These are phyloP conservation scores for Xerocomellus intermedius DNA, from an alignment of 768 basidiomycete species.

Conservation along the genomic window DNA sequence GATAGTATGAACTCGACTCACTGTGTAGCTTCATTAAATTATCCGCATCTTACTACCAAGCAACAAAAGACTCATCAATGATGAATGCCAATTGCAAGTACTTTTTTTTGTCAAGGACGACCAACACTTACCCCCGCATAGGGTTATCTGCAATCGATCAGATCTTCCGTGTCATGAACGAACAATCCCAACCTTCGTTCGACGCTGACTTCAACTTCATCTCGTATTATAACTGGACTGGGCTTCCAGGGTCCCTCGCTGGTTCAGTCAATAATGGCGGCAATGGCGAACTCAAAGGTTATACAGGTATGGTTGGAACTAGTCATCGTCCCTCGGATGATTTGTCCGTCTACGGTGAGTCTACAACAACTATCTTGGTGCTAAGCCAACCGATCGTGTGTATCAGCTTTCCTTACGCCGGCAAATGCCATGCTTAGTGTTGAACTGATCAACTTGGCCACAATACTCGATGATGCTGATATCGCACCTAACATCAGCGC, in stretches of 20 bases:
- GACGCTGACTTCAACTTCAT: conserved; percentile 70
- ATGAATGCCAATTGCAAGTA: conserved; percentile 65
- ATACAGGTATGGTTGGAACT: conserved; percentile 72
- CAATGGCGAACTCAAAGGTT: conserved; percentile 74
- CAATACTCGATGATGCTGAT: conserved; percentile 51
- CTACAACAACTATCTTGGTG: neutral
- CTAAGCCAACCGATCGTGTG: neutral
- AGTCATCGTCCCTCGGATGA: conserved; percentile 79
- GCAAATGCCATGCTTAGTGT: conserved; percentile 84
- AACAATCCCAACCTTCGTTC: conserved; percentile 72
- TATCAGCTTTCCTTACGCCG: conserved; percentile 69
- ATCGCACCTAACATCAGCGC: conserved; percentile 50
- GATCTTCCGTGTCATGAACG: conserved; percentile 73
- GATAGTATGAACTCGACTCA: conserved; percentile 76
- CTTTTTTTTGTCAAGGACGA: neutral
- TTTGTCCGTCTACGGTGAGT: conserved; percentile 59
- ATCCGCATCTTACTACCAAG: conserved; percentile 67
- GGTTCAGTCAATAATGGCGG: conserved; percentile 66
- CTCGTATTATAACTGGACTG: conserved; percentile 83
- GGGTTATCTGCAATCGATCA: conserved; percentile 68
- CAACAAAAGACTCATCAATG: conserved; percentile 69
- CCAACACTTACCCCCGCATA: conserved; percentile 22
- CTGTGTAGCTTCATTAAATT: conserved; percentile 78
- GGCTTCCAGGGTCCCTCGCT: conserved; percentile 55
- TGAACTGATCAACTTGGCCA: conserved; percentile 59